phyloP scores from a whole-genome alignment of 1,284 basidiomycete species.

The Gymnopus androsaceus region DNA sequence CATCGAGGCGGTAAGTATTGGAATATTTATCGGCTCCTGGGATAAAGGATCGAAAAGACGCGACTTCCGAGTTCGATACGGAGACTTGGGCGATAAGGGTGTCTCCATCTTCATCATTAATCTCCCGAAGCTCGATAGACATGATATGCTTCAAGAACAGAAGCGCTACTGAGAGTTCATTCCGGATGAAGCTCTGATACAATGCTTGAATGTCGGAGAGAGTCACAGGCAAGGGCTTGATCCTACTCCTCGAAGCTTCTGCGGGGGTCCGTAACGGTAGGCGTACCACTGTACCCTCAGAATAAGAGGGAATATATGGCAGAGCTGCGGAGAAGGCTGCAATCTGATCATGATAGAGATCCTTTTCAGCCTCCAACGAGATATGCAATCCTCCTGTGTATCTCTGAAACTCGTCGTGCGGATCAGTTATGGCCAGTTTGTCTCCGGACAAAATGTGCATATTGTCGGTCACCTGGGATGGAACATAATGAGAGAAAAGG shows the following conservation, averaged over 20 bases:
- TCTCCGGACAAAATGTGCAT: slow-evolving; percentile 50
- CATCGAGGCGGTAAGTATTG: slow-evolving; percentile 16
- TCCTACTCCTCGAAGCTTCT: slow-evolving; percentile 27
- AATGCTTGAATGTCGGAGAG: slow-evolving; percentile 36
- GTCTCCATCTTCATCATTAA: slow-evolving; percentile 29
- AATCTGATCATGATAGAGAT: slow-evolving; percentile 33
- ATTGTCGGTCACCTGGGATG: slow-evolving; percentile 46
- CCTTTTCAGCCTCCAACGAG: slow-evolving; percentile 24
- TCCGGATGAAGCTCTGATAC: slow-evolving; percentile 40
- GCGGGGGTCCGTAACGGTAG: slow-evolving; percentile 43
- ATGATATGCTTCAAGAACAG: slow-evolving; percentile 46
- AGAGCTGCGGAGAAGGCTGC: slow-evolving; percentile 34
- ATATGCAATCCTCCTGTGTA: slow-evolving; percentile 34
- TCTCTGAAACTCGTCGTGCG: slow-evolving; percentile 34
- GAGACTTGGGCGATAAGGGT: slow-evolving; percentile 14
- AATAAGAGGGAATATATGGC: slow-evolving; percentile 19
- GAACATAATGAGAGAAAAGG: not conserved
- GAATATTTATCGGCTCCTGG: slow-evolving; percentile 21
- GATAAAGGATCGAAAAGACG: slow-evolving; percentile 3
- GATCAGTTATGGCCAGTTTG: slow-evolving; percentile 46
- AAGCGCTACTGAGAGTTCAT: slow-evolving; percentile 44
- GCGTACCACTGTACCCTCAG: slow-evolving; percentile 44
- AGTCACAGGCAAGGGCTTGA: slow-evolving; percentile 36
- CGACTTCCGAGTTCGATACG: slow-evolving; percentile 10
- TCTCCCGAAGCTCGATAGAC: slow-evolving; percentile 40